Base-by-base conservation (phyloP, 2,329 filamentous ascomycete genomes). In the Ceratocystis variospora region DNA sequence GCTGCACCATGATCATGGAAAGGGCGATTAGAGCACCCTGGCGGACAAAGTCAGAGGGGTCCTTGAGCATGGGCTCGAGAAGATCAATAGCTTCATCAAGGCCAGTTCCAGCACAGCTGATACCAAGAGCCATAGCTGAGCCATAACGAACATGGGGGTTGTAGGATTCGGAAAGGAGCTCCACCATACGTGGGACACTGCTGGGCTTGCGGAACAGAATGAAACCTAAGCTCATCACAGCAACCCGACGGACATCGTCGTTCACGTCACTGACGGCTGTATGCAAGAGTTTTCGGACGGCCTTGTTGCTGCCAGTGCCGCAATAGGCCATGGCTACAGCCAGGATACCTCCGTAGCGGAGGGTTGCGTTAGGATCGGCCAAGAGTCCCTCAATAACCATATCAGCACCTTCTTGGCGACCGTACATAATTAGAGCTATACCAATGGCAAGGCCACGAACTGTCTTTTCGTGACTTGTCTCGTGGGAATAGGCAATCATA, bases 381-480 rank as follows among this genome's bases (percentile, higher is more conserved):
- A 99, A 82, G 1, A 99, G 85, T 61, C 90, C 91, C 73, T 96
- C 93, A 70, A 99, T 95, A 71, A 97, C 83, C 73, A 94, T 89
- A 76, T 99, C 94, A 12, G 94, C 94, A 69, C 88, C 88, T 76
- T 99, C 94, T 77, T 97, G 92, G 68, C 91, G 88, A 61, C 88
- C 91, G 72, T 94, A 99, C 93, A 97, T 97, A 79, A 99, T 96
- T 68, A 99, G 80, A 10, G 94, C 91, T 90, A 99, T 97, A 68
- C 94, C 94, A 70, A 99, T 84, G 41, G 94, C 93, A 68, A 96
- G 84, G 74, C 94, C 94, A 62, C 94, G 90, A 28, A 99, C 91
- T 73, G 96, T 97, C 83, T 99, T 99, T 80, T 99, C 94, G 77
- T 99, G 94, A 69, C 95, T 93, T 0, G 94, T 99, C 71, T 99